Percentiles rank a stretch among this genome's conserved stretches.
Evolutionary conservation across 75 land plant species (phyloP).

Genomic region (Selaginella tamariscina): DNA sequence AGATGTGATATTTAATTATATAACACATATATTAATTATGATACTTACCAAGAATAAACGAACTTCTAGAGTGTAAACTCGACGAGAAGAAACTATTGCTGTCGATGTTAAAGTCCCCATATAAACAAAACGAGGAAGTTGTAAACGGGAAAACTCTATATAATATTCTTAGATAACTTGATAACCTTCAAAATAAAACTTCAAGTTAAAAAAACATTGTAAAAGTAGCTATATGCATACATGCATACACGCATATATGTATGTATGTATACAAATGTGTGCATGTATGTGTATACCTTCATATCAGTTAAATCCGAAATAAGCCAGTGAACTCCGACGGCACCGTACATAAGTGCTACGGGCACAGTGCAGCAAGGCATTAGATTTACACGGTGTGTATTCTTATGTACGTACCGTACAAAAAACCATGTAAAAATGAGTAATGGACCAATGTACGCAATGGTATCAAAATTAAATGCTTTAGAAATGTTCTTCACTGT

Average conservation of each 20-base stretch:
- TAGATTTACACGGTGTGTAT: background rate
- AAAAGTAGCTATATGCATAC: no score
- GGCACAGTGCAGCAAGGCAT: background rate
- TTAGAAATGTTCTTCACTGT: background rate
- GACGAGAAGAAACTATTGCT: background rate
- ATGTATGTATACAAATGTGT: no score
- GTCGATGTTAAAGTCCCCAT: background rate
- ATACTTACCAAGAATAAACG: no score
- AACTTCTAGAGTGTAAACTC: background rate
- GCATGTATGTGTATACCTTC: no score
- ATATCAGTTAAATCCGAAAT: background rate
- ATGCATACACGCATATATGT: no score
- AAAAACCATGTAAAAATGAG: background rate
- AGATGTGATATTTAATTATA: no score
- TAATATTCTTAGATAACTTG: background rate
- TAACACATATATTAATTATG: no score
- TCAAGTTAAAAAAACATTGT: no score
- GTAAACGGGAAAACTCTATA: background rate
- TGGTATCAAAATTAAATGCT: background rate
- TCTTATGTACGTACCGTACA: background rate
- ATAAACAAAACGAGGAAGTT: background rate
- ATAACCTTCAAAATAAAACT: no score
- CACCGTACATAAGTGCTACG: background rate
- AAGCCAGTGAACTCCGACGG: background rate
- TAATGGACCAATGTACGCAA: background rate